Evolutionary conservation across 2,329 filamentous ascomycete genomes (phyloP).

Genomic region (Corynespora cassiicola): DNA sequence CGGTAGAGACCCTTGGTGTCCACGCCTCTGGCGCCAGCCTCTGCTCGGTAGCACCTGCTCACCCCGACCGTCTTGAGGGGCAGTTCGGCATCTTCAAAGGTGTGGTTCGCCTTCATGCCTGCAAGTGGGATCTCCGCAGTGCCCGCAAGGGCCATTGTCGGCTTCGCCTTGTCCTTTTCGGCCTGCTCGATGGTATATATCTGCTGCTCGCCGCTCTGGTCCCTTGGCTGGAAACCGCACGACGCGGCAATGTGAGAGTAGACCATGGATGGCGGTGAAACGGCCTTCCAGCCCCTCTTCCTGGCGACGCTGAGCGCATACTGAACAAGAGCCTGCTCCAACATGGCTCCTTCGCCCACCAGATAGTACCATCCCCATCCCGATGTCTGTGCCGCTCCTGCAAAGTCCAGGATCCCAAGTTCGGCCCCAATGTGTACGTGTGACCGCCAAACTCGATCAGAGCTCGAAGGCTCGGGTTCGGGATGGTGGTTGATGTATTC

Average conservation of each 20-base stretch:
- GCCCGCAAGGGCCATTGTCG: constrained; percentile 78
- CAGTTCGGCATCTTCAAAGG: constrained; percentile 69
- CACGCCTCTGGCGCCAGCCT: constrained; percentile 87
- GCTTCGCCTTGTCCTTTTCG: constrained; percentile 65
- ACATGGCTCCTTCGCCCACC: constrained; percentile 84
- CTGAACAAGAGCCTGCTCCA: constrained; percentile 93
- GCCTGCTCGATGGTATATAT: constrained; percentile 80
- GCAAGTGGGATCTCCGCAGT: constrained; percentile 96
- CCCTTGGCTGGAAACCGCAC: constrained; percentile 93
- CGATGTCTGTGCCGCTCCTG: constrained; percentile 77
- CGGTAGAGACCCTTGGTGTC: constrained; percentile 95
- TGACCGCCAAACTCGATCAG: constrained; percentile 66
- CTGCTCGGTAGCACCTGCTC: constrained; percentile 93
- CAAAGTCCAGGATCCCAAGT: constrained; percentile 90
- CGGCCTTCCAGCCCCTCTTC: constrained; percentile 76
- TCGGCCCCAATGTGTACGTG: constrained; percentile 87
- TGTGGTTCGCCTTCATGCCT: constrained; percentile 81
- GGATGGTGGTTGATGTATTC: constrained; percentile 80
- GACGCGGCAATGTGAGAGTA: constrained; percentile 90
- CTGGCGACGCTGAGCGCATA: constrained; percentile 80
- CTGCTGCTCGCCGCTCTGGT: constrained; percentile 89
- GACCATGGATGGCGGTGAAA: constrained; percentile 86
- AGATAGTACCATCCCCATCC: constrained; percentile 99
- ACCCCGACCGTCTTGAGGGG: constrained; percentile 83
- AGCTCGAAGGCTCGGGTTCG: constrained; percentile 37